Conservation (phyloP, 2,329 filamentous ascomycete species). For the Diaporthe capsici region DNA sequence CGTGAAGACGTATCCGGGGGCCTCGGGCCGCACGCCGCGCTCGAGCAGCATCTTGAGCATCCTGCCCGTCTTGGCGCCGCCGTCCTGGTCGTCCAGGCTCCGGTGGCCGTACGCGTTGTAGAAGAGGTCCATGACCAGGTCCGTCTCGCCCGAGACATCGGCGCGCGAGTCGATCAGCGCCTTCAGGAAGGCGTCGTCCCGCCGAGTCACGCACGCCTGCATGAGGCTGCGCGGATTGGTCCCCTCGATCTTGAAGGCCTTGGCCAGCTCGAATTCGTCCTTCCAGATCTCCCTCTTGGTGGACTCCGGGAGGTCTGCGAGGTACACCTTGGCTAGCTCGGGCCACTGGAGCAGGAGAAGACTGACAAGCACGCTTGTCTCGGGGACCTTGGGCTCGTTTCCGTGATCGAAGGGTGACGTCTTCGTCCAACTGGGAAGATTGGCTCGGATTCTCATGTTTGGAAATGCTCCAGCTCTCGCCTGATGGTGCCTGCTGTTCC, state of each 20-base stretch:
- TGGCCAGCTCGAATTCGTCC: constrained; percentile 13
- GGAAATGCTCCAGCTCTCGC: neutral
- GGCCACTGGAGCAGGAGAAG: constrained; percentile 24
- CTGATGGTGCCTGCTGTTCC: neutral
- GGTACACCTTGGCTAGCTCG: neutral
- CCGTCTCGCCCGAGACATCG: neutral
- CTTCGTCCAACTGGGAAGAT: neutral
- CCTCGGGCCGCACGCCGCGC: constrained; percentile 1
- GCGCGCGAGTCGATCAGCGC: neutral
- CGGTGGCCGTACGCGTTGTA: constrained; percentile 5
- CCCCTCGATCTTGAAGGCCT: neutral
- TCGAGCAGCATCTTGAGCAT: constrained; percentile 28
- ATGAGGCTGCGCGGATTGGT: neutral
- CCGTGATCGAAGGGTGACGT: neutral
- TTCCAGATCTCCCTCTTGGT: constrained; percentile 2
- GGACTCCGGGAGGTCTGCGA: neutral
- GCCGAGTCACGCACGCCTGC: constrained; percentile 9
- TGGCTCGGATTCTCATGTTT: neutral
- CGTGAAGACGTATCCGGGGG: constrained; percentile 2
- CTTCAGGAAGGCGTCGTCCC: neutral
- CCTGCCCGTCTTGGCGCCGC: neutral
- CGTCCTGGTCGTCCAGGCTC: neutral
- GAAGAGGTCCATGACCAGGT: constrained; percentile 27
- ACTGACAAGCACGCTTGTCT: constrained; percentile 25
- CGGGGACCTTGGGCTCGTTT: neutral